Evolutionary conservation across 768 basidiomycete genomes (phyloP).

Genomic region (Trametes meyenii): DNA sequence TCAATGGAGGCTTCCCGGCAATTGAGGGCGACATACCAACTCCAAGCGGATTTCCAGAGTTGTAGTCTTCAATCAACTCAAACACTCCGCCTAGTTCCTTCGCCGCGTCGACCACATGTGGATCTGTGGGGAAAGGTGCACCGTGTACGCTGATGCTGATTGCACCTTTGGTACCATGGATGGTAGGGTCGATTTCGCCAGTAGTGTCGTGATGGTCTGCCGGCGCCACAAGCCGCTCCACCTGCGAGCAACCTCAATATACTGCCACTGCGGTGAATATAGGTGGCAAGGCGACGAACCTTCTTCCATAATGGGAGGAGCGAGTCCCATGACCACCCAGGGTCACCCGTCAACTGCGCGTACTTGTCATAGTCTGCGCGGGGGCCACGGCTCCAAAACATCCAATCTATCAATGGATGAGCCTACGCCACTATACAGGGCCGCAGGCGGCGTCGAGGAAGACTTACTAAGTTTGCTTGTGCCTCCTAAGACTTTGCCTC

Average conservation of each 20-base stretch:
- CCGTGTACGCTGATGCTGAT: constrained; percentile 26
- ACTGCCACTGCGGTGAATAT: not conserved
- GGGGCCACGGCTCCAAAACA: constrained; percentile 34
- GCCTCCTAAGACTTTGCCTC: constrained; percentile 32
- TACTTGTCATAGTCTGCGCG: constrained; percentile 30
- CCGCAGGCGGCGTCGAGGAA: not conserved
- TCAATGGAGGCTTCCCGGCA: too few species aligned
- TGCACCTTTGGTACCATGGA: constrained; percentile 30
- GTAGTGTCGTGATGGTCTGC: constrained; percentile 28
- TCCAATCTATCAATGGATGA: constrained; percentile 21
- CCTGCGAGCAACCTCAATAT: constrained; percentile 6
- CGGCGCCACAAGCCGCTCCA: constrained; percentile 28
- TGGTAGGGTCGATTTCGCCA: constrained; percentile 26
- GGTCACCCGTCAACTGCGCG: constrained; percentile 32
- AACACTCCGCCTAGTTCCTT: constrained; percentile 24
- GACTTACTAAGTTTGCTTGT: constrained; percentile 30
- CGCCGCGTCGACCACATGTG: constrained; percentile 16
- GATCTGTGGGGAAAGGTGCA: not conserved
- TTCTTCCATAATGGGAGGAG: constrained; percentile 29
- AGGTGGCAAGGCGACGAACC: constrained; percentile 16
- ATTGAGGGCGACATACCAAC: constrained; percentile 21
- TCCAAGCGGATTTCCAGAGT: constrained; percentile 28
- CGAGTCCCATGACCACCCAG: constrained; percentile 33
- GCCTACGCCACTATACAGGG: too few species aligned
- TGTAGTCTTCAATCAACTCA: constrained; percentile 30